Evolutionary conservation across 1,284 basidiomycete species (phyloP), one percentile per base, ranked within the genome.

Genomic region (Ustilago lituana): DNA sequence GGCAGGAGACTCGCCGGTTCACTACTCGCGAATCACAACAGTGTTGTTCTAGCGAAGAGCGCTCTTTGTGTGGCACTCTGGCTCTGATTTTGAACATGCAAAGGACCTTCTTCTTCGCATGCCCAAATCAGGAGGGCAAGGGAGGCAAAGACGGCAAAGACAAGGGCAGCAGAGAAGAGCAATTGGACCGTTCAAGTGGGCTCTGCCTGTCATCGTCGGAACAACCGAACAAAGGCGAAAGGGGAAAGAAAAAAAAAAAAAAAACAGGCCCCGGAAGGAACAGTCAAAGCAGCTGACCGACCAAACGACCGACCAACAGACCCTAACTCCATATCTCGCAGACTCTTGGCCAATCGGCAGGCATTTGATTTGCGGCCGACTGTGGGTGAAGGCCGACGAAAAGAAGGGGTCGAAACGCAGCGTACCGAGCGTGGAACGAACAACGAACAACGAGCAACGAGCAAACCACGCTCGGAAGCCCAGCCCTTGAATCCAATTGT

Each of bases 271-370:
- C 6, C 7, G 27, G 7, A 29, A 29, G 27, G 46, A 37, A 62
- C 38, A 61, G 54, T 63, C 60, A 63, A 43, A 19, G 38, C 32
- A 41, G 60, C 52, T 63, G 54, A 63, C 60, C 35, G 44, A 57
- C 49, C 27, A 50, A 33, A 38, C 23, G 19, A n/a, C n/a, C n/a
- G 24, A 22, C 23, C 9, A 20, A 43, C 40, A 32, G 22, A 31
- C 32, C 20, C 24, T 22, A 19, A 19, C 26, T 48, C 45, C 62
- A 64, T 64, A 64, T 64, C 62, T 64, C 54, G 44, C 45, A 64
- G 55, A 64, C 39, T 65, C 62, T 65, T 65, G 62, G 62, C 62
- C 62, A 65, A 65, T 65, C 55, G 50, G 62, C 62, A 54, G 62
- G 55, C 62, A 65, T 65, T 54, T 54, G 62, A 46, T 23, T 39